These are phyloP conservation scores for Recurvomyces mirabilis DNA, from an alignment of 495 filamentous ascomycete genomes.

Conservation along the genomic window DNA sequence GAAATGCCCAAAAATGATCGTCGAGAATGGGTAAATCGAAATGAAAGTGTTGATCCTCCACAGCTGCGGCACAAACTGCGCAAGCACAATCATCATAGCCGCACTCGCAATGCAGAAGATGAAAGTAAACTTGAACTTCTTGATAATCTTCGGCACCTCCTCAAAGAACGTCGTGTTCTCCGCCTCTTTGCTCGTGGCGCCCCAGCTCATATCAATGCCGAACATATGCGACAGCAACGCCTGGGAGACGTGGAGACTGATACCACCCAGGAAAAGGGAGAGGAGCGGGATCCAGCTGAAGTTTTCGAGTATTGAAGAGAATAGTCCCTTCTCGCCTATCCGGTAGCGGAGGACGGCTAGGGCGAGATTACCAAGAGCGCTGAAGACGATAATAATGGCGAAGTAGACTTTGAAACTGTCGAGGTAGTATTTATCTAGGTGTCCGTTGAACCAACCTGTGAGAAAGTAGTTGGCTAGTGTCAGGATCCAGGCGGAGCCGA, in stretches of 20 bases:
- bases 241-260: conserved; percentile 37
- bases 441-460: conserved; percentile 44
- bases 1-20: conserved; percentile 45
- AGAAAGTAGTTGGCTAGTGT: conserved; percentile 69
- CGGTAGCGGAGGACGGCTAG: conserved; percentile 39
- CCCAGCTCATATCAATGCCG: conserved; percentile 39
- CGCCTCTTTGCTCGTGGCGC: conserved; percentile 45
- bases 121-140: conserved; percentile 50
- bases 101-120: conserved; percentile 38
- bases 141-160: conserved; percentile 46
- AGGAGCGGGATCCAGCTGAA: conserved; percentile 39
- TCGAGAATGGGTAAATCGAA: conserved; percentile 47
- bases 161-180: conserved; percentile 50
- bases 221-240: conserved; percentile 39
- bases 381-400: conserved; percentile 40
- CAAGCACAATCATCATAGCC: conserved; percentile 39
- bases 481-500: conserved; percentile 69
- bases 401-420: conserved; percentile 41
- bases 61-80: conserved; percentile 34
- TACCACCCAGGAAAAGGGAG: conserved; percentile 38
- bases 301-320: conserved; percentile 31
- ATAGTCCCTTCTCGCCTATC: conserved; percentile 29
- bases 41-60: conserved; percentile 49
- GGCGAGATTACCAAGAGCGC: conserved; percentile 36
- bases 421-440: conserved; percentile 39